Base-by-base conservation (phyloP, 2,329 filamentous ascomycete genomes). In the Dothideomycetes sp. region DNA sequence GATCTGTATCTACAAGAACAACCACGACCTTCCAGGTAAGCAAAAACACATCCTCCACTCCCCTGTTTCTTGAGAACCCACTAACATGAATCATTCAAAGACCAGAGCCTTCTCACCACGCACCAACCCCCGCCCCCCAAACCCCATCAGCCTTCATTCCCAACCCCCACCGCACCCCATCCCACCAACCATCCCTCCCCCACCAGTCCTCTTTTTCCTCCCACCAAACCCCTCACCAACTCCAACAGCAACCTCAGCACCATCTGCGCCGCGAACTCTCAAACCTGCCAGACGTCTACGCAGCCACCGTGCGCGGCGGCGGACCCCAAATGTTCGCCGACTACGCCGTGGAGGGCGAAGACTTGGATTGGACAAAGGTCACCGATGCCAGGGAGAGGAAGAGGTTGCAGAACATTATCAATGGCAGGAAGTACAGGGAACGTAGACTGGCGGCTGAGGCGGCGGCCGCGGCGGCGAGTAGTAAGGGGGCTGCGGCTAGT, bases 1-100 rank as follows among this genome's bases (percentile, higher is more conserved):
- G 75, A 80, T 46, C 68, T 89, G 33, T 85, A 87, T 56, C 55
- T 53, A 25, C 49, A 57, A 43, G 67, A 70, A 43, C 59, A 63
- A 20, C 55, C 61, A 19, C 32, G 33, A 9, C 37, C 37, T 22
- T 32, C 28, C 24, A 38, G 45, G 45, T 45, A 43, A 44, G 42
- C 15, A 22, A 16, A 30, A 22, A 15, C 29, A 35, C 31, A 55
- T 43, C 44, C 53, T 30, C 47, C 49, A 11, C 53, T 56, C 49
- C 53, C 53, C 27, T 13, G 11, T 12, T 20, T 12, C 28, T 17
- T 8, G 3, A 10, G 18, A 22, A 11, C 15, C 15, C 19, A 22
- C 43, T 32, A 22, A 39, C 33, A 4, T 20, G 4, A 22, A 17
- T 5, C 13, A 15, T 8, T 7, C 9, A 4, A 5, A 36, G 36